Evolutionary conservation across 495 filamentous ascomycete genomes (phyloP).

Genomic region (Neurospora cerealis): DNA sequence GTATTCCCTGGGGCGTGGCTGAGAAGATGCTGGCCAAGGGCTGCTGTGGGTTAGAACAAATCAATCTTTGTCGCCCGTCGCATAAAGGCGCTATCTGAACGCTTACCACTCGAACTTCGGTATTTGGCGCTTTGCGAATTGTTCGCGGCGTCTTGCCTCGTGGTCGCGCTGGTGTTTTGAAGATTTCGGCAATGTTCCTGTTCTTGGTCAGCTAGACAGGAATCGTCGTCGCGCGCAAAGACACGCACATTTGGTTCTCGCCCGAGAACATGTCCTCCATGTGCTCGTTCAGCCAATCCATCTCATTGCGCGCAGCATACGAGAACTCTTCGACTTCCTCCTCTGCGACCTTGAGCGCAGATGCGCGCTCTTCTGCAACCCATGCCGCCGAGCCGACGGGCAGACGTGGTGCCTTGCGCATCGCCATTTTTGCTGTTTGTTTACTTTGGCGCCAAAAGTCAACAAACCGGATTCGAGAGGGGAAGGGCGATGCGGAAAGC

Average conservation of each 20-base stretch:
- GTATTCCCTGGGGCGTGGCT: slow-evolving; percentile 33
- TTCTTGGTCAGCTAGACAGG: background rate
- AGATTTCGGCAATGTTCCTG: slow-evolving; percentile 81
- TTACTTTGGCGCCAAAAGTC: slow-evolving; percentile 1
- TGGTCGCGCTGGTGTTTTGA: slow-evolving; percentile 93
- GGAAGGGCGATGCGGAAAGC: background rate
- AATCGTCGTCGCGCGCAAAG: background rate
- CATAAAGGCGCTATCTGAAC: background rate
- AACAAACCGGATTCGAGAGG: background rate
- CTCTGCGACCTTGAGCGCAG: slow-evolving; percentile 38
- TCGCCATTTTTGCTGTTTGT: slow-evolving; percentile 34
- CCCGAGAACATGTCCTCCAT: slow-evolving; percentile 83
- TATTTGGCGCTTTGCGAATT: slow-evolving; percentile 53
- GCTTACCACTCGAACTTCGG: slow-evolving; percentile 61
- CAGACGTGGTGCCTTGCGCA: slow-evolving; percentile 41
- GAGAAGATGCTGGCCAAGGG: slow-evolving; percentile 76
- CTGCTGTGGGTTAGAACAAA: slow-evolving; percentile 34
- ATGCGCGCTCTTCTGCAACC: slow-evolving; percentile 41
- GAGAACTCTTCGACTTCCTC: slow-evolving; percentile 79
- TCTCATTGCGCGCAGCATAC: slow-evolving; percentile 78
- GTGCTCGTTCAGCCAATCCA: slow-evolving; percentile 95
- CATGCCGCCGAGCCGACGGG: slow-evolving; percentile 46
- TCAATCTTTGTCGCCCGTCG: background rate
- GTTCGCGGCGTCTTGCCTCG: slow-evolving; percentile 90
- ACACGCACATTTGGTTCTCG: slow-evolving; percentile 66